A percentile compares a stretch with the other conserved stretches of the same genome.
These are phyloP conservation scores for Dendrostoma leiphaemia DNA, from an alignment of 2,329 filamentous ascomycete genomes.

Conservation along the genomic window DNA sequence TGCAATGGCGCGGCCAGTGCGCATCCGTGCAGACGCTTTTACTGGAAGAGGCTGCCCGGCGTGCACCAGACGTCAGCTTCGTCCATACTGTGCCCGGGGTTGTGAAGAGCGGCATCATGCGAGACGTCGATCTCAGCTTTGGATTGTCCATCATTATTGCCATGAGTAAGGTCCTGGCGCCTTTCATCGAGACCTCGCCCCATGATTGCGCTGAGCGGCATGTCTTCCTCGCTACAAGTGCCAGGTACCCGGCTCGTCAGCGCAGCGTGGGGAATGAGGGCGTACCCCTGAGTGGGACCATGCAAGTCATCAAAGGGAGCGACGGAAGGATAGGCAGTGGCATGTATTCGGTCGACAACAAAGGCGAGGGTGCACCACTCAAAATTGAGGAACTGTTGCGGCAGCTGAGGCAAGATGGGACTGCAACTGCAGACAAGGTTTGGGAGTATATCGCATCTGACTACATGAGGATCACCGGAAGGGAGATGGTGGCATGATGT, in stretches of 20 bases:
- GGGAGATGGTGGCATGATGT: neutral
- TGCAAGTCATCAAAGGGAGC: constrained; percentile 23
- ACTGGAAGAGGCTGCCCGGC: constrained; percentile 15
- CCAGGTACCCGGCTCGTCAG: constrained; percentile 25
- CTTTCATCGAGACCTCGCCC: constrained; percentile 16
- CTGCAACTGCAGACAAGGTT: constrained; percentile 27
- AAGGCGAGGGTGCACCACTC: constrained; percentile 13
- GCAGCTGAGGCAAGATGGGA: constrained; percentile 29
- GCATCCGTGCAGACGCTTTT: constrained; percentile 18
- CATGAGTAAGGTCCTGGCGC: constrained; percentile 5
- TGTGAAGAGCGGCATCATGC: constrained; percentile 22
- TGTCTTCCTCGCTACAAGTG: constrained; percentile 33
- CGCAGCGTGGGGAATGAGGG: constrained; percentile 10
- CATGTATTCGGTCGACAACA: constrained; percentile 29
- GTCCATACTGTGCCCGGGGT: constrained; percentile 19
- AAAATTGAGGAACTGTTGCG: constrained; percentile 27
- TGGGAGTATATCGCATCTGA: constrained; percentile 27
- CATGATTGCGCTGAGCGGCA: constrained; percentile 34
- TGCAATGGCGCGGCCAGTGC: constrained; percentile 16
- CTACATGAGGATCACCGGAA: constrained; percentile 24
- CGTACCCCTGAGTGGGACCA: constrained; percentile 20
- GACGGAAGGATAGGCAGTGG: constrained; percentile 30
- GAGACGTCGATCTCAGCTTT: constrained; percentile 5
- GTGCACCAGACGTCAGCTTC: constrained; percentile 21
- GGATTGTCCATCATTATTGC: constrained; percentile 4